Conservation (phyloP, 2,329 filamentous ascomycete species). For the Fusarium praegraminearum region DNA sequence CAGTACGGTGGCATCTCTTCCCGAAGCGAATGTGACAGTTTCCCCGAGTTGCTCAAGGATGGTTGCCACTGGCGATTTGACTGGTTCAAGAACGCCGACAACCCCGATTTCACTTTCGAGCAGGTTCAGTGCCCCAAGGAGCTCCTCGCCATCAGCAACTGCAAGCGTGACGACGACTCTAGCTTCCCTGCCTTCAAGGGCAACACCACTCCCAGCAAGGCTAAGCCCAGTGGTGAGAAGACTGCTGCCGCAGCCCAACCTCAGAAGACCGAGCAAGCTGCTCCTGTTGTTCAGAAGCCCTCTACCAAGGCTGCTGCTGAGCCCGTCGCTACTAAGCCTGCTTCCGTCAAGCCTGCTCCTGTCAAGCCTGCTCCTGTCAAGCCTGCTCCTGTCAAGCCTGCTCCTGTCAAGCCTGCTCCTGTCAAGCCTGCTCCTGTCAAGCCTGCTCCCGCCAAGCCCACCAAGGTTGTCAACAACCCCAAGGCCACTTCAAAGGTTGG, state of each 20-base stretch:
- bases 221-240: slow-evolving; percentile 17
- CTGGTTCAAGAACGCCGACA: slow-evolving; percentile 71
- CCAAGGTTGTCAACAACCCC: slow-evolving; percentile 13
- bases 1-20: slow-evolving; percentile 69
- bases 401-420: not conserved
- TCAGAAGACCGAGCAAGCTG: slow-evolving; percentile 22
- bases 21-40: slow-evolving; percentile 63
- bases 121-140: slow-evolving; percentile 67
- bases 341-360: slow-evolving; percentile 9
- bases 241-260: slow-evolving; percentile 10
- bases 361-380: slow-evolving; percentile 6
- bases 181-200: slow-evolving; percentile 46
- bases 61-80: slow-evolving; percentile 74
- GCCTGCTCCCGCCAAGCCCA: slow-evolving; percentile 20
- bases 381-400: not conserved
- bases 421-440: not conserved
- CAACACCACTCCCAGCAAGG: slow-evolving; percentile 24
- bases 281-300: slow-evolving; percentile 29
- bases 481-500: slow-evolving; percentile 25
- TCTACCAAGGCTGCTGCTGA: slow-evolving; percentile 19
- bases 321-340: slow-evolving; percentile 14
- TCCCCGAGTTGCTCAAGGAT: slow-evolving; percentile 65
- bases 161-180: slow-evolving; percentile 50
- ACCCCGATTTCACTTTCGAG: slow-evolving; percentile 66
- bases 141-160: slow-evolving; percentile 58